phyloP scores from a whole-genome alignment of 495 filamentous ascomycete genomes.

The Amniculicola lignicola region DNA sequence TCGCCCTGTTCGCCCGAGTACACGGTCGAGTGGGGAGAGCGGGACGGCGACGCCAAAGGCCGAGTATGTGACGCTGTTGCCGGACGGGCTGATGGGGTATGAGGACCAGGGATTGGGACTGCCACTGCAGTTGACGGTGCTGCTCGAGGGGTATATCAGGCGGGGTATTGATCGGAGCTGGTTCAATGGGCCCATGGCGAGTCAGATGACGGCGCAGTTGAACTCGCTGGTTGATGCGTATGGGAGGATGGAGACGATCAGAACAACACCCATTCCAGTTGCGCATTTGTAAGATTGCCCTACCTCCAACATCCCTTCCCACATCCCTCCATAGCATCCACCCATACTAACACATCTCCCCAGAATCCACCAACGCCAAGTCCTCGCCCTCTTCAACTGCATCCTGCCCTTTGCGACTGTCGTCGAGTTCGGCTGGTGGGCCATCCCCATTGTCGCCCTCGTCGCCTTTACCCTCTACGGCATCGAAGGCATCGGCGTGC shows the following conservation, averaged over 20 bases:
- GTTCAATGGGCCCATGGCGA: constrained; percentile 61
- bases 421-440: constrained; percentile 68
- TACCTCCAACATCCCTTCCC: no score
- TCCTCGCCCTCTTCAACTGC: constrained; percentile 65
- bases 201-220: constrained; percentile 61
- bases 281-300: constrained; percentile 62
- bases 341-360: neutral
- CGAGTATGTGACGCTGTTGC: constrained; percentile 61
- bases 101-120: constrained; percentile 64
- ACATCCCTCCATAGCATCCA: neutral
- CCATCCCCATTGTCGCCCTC: constrained; percentile 62
- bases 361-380: constrained; percentile 70
- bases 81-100: constrained; percentile 55
- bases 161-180: constrained; percentile 56
- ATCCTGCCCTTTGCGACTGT: constrained; percentile 75
- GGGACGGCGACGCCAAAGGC: constrained; percentile 45
- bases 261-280: constrained; percentile 67
- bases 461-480: constrained; percentile 73
- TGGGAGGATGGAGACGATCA: constrained; percentile 72
- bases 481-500: constrained; percentile 69
- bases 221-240: constrained; percentile 62
- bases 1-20: neutral
- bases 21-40: neutral
- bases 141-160: constrained; percentile 68
- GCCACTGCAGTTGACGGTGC: constrained; percentile 63